Conservation (phyloP, 768 basidiomycete genomes). For the Mycena sanguinolenta region DNA sequence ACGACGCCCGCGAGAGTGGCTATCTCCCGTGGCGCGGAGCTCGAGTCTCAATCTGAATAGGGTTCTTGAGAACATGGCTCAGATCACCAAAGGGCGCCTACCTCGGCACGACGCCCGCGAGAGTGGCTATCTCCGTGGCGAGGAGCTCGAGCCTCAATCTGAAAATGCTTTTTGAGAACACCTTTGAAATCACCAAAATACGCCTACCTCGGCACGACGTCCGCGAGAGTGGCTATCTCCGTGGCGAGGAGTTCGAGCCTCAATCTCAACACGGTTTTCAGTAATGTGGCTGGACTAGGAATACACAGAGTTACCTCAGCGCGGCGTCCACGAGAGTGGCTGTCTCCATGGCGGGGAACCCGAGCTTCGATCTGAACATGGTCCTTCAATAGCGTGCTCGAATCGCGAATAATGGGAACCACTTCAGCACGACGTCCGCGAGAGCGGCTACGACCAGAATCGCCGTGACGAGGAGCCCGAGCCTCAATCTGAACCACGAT, state of each 20-base stretch:
- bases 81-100: not conserved
- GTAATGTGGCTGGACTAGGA: not conserved
- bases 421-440: no score
- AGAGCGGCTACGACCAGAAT: no score
- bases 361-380: conserved; percentile 17
- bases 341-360: conserved; percentile 17
- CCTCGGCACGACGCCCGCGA: conserved; percentile 6
- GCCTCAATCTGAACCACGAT: no score
- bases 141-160: conserved; percentile 7
- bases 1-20: conserved; percentile 13
- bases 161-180: no score
- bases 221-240: conserved; percentile 16
- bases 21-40: conserved; percentile 23
- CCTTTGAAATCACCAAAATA: no score
- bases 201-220: not conserved
- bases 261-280: not conserved
- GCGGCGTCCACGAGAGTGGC: not conserved
- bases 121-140: conserved; percentile 21
- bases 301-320: not conserved
- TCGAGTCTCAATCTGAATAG: conserved; percentile 8
- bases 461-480: no score
- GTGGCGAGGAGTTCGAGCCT: conserved; percentile 23
- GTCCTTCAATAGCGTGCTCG: no score
- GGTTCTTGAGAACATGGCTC: not conserved
- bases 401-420: no score